Evolutionary conservation across 139 green algal genomes (phyloP), one percentile per base, ranked within the genome.

Genomic region (Closterium sp.): DNA sequence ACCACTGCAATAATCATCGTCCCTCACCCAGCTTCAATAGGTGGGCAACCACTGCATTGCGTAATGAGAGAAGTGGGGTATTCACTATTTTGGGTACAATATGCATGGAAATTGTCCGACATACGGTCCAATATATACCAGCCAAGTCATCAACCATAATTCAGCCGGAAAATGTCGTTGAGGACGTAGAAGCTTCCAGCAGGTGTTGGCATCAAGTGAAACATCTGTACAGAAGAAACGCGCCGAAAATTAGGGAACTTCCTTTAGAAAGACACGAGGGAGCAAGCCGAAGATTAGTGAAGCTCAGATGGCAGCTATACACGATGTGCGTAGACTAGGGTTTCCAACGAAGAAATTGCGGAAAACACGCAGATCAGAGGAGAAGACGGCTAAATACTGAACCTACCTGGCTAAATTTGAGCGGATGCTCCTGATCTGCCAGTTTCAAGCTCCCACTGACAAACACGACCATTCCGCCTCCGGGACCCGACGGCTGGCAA

Each of bases 371-470:
- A 31, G 19, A 24, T 85, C 86, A 89, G 13, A 0, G 2, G 17
- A 89, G 24, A 89, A 89, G 0, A 6, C 13, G 62, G 1, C 27
- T 70, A 1, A 79, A 22, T 2, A 22, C 17, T 13, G 13, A 92
- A 62, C 92, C n/a, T 62, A 95, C 93, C 90, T 96, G 94, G 29
- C 91, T 95, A 79, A 96, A 96, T 85, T 93, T 94, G 87, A 96
- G 94, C 0, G 87, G 89, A 31, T 92, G 90, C 29, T 96, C 85
- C 88, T 96, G 93, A 29, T 86, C 91, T 21, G 22, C 91, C 9
- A 95, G 85, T 31, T 95, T 70, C 17, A 96, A 22, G 29, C 28
- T 92, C 32, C 94, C 94, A 5, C 50, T 92, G n/a, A 95, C 94
- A 85, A 95, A 96, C 17, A 96, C 94, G 31, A 96, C 22, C 73